phyloP scores from a whole-genome alignment of 768 basidiomycete genomes.

The Suillus americanus region DNA sequence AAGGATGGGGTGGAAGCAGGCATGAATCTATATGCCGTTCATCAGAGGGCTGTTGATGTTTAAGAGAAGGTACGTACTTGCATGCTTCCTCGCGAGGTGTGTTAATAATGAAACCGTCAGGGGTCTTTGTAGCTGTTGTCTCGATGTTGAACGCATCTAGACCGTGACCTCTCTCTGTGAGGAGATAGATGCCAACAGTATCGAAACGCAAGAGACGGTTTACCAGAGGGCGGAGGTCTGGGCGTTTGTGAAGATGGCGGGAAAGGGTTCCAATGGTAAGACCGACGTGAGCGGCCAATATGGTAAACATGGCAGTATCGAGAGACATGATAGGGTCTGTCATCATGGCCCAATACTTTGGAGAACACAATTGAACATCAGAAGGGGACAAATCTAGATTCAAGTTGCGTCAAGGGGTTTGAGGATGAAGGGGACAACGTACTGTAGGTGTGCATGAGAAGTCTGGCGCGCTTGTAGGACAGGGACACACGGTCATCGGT shows the following conservation, averaged over 20 bases:
- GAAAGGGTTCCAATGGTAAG: constrained; percentile 55
- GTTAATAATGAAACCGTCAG: constrained; percentile 52
- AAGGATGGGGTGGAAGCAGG: constrained; percentile 55
- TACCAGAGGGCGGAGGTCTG: constrained; percentile 49
- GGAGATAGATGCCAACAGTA: constrained; percentile 51
- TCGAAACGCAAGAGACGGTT: constrained; percentile 52
- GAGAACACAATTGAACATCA: constrained; percentile 49
- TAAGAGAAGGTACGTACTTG: constrained; percentile 40
- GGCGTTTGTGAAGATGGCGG: constrained; percentile 45
- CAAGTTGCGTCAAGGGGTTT: not conserved
- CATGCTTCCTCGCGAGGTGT: constrained; percentile 58
- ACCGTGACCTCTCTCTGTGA: constrained; percentile 59
- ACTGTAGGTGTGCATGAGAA: constrained; percentile 53
- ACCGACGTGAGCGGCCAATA: constrained; percentile 52
- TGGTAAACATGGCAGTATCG: constrained; percentile 54
- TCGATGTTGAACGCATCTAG: constrained; percentile 62
- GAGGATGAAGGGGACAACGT: constrained; percentile 16
- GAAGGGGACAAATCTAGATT: constrained; percentile 34
- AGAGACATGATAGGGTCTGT: constrained; percentile 50
- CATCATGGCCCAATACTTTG: constrained; percentile 53
- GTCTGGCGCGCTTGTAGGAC: constrained; percentile 49
- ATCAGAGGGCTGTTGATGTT: not conserved
- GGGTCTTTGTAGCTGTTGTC: constrained; percentile 54
- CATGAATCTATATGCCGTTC: constrained; percentile 47
- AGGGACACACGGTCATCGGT: constrained; percentile 46